phyloP scores from a whole-genome alignment of 495 filamentous ascomycete species.

The Penicillium longicatenatum region DNA sequence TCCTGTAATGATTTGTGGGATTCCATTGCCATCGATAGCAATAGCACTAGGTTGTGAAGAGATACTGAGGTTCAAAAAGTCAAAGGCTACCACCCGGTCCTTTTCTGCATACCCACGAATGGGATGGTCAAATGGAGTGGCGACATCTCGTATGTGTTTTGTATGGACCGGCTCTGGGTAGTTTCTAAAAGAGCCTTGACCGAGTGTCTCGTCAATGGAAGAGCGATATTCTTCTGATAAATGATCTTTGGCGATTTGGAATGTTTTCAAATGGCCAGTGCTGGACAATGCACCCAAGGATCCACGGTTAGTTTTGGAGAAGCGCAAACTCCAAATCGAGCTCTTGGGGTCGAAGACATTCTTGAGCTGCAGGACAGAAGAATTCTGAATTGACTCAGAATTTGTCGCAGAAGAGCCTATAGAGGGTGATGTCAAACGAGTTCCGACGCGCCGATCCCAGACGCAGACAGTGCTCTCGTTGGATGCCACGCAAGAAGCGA shows the following conservation, averaged over 20 bases:
- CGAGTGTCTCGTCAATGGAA: conserved; percentile 43
- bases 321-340: conserved; percentile 77
- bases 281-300: conserved; percentile 75
- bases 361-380: conserved; percentile 65
- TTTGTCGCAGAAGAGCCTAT: conserved; percentile 38
- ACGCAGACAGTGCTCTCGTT: conserved; percentile 72
- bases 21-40: conserved; percentile 67
- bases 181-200: conserved; percentile 41
- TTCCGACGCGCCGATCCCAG: conserved; percentile 81
- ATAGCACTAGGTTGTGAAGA: conserved; percentile 65
- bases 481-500: conserved; percentile 78
- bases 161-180: conserved; percentile 50
- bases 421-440: conserved; percentile 45
- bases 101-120: conserved; percentile 50
- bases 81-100: conserved; percentile 79
- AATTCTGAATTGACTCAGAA: conserved; percentile 38
- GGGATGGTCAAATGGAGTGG: conserved; percentile 45
- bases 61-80: conserved; percentile 71
- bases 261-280: conserved; percentile 74
- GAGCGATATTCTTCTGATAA: conserved; percentile 41
- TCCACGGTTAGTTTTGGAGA: conserved; percentile 71
- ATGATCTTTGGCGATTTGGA: conserved; percentile 68
- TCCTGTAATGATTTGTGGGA: conserved; percentile 62
- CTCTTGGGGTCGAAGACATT: conserved; percentile 60
- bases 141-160: conserved; percentile 50